These are phyloP conservation scores for Arachis monticola DNA, from an alignment of 331 rosid species.

Conservation along the genomic window DNA sequence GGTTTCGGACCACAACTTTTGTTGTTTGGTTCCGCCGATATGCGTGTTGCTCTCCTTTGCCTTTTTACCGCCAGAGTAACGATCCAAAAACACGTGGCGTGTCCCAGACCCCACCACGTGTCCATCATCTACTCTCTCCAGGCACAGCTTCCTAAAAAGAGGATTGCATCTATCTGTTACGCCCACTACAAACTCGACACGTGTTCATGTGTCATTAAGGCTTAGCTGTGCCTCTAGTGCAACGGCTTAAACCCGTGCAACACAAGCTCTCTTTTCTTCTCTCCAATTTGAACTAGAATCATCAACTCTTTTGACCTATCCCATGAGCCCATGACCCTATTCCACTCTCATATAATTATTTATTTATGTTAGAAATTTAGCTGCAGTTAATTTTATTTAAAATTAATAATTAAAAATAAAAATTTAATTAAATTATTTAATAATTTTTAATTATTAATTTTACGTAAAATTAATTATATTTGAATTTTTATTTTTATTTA, in stretches of 20 bases:
- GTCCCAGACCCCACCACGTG: constrained; percentile 45
- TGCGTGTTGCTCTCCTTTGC: constrained; percentile 1
- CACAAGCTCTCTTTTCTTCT: constrained; percentile 11
- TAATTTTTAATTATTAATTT: too few species aligned
- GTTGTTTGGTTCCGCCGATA: constrained; percentile 19
- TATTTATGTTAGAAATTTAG: background rate
- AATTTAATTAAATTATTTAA: too few species aligned
- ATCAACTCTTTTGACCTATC: constrained; percentile 1
- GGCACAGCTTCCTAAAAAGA: background rate
- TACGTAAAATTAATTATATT: too few species aligned
- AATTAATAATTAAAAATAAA: too few species aligned
- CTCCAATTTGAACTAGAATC: constrained; percentile 23
- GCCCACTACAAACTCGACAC: background rate
- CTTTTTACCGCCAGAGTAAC: background rate
- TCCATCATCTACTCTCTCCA: constrained; percentile 2
- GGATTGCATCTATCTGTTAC: background rate
- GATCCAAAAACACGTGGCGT: constrained; percentile 3
- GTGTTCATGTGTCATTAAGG: constrained; percentile 35
- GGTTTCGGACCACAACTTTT: constrained; percentile 48
- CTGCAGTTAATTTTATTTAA: too few species aligned
- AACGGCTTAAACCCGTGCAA: constrained; percentile 15
- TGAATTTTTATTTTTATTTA: background rate
- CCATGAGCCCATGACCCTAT: background rate
- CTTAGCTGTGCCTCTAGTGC: background rate
- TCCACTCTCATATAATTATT: background rate